Percentiles rank a stretch among this genome's conserved stretches.
Conservation (phyloP, 2,329 filamentous ascomycete species). For the Fusarium brevicatenulatum region DNA sequence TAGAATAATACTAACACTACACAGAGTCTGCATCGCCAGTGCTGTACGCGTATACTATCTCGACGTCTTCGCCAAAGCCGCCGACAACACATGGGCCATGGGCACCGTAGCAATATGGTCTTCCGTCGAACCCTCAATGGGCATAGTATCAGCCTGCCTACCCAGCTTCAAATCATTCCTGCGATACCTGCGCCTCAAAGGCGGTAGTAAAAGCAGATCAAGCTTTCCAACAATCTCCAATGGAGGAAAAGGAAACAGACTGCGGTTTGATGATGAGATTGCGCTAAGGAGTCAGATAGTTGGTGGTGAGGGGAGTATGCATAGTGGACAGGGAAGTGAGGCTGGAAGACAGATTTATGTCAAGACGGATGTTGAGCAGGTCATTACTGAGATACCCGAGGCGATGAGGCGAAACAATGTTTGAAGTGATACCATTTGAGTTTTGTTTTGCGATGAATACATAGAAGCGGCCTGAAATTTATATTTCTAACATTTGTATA, state of each 20-base stretch:
- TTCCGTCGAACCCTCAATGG: slow-evolving; percentile 14
- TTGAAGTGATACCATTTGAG: not conserved
- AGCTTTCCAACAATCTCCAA: not conserved
- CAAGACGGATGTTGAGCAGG: slow-evolving; percentile 19
- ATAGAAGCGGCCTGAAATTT: not conserved
- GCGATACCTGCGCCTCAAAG: not conserved
- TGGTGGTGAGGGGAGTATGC: slow-evolving; percentile 3
- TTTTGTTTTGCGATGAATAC: not conserved
- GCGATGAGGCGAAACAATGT: not conserved
- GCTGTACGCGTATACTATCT: slow-evolving; percentile 13
- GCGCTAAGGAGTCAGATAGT: slow-evolving; percentile 10
- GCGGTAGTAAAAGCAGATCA: not conserved
- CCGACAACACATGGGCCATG: slow-evolving; percentile 15
- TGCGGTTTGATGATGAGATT: slow-evolving; percentile 8
- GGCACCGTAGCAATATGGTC: slow-evolving; percentile 22
- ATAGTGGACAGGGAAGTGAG: slow-evolving; percentile 1
- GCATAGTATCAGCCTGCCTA: slow-evolving; percentile 12
- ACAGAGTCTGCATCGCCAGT: slow-evolving; percentile 16
- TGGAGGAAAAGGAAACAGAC: not conserved
- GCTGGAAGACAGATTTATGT: slow-evolving; percentile 2
- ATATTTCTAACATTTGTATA: not conserved
- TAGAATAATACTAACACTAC: not conserved
- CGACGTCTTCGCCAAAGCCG: not conserved
- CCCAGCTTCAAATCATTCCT: slow-evolving; percentile 19
- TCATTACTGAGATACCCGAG: not conserved